Evolutionary conservation across 2,329 filamentous ascomycete species (phyloP).

Genomic region (Fusarium sp.): DNA sequence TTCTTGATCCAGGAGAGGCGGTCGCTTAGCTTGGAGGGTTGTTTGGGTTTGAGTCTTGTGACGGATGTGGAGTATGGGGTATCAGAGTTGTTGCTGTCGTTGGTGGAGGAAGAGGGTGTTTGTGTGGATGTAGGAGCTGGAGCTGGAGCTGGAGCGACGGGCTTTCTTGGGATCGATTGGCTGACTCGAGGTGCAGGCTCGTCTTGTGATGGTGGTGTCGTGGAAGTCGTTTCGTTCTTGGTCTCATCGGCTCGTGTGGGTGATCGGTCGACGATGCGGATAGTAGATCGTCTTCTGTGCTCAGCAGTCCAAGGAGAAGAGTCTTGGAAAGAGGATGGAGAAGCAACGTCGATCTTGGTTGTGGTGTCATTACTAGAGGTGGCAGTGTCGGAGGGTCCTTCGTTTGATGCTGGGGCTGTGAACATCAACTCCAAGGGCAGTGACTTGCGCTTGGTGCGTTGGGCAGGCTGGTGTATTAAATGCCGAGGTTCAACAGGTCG

Average conservation of each 20-base stretch:
- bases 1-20: conserved; percentile 25
- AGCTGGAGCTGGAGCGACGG: neutral
- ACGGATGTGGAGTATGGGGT: neutral
- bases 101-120: neutral
- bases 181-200: neutral
- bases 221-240: conserved; percentile 3
- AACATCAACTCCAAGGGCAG: conserved; percentile 22
- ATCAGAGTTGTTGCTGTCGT: neutral
- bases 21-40: conserved; percentile 11
- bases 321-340: conserved; percentile 6
- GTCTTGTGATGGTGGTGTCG: neutral
- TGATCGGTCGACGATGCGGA: conserved; percentile 1
- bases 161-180: neutral
- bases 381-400: neutral
- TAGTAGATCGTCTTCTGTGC: conserved; percentile 3
- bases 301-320: conserved; percentile 7
- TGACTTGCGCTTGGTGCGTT: conserved; percentile 17
- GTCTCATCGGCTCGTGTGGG: conserved; percentile 3
- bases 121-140: neutral
- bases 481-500: conserved; percentile 21
- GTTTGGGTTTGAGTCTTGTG: conserved; percentile 8
- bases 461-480: conserved; percentile 22
- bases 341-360: conserved; percentile 1
- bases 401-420: conserved; percentile 1
- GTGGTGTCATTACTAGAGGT: neutral